A percentile compares a stretch with the other conserved stretches of the same genome.
Conservation (phyloP, 2,329 filamentous ascomycete genomes). For the Xylariaceae sp. region DNA sequence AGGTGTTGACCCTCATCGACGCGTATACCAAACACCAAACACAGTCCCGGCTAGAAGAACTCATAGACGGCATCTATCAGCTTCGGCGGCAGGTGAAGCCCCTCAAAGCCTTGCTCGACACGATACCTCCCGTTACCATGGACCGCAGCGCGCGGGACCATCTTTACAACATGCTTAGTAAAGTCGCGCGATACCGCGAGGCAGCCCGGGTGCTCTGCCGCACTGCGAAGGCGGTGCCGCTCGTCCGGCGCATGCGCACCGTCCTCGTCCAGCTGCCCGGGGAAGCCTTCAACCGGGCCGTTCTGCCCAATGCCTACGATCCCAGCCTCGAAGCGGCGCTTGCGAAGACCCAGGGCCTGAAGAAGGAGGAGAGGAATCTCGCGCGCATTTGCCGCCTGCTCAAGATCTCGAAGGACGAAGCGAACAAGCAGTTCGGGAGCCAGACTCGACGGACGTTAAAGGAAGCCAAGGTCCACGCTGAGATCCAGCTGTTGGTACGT, state of each 20-base stretch:
- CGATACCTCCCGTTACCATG: conserved; percentile 29
- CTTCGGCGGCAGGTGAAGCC: conserved; percentile 27
- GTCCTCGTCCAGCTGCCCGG: conserved; percentile 34
- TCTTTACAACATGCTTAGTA: conserved; percentile 39
- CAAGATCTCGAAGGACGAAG: conserved; percentile 1
- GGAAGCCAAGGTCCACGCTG: conserved; percentile 49
- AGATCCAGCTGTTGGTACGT: conserved; percentile 54
- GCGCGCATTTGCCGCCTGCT: conserved; percentile 3
- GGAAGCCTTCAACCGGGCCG: conserved; percentile 28
- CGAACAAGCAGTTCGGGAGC: conserved; percentile 9
- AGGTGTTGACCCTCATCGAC: conserved; percentile 29
- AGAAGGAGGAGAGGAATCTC: neutral
- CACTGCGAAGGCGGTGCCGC: conserved; percentile 34
- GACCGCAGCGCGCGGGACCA: conserved; percentile 13
- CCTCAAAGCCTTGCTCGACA: conserved; percentile 14
- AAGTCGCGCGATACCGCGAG: conserved; percentile 43
- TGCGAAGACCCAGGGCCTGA: conserved; percentile 16
- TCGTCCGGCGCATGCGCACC: conserved; percentile 36
- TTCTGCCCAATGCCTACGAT: neutral
- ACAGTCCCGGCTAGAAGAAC: conserved; percentile 22
- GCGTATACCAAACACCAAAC: conserved; percentile 33
- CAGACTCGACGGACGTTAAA: conserved; percentile 19
- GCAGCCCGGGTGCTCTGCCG: conserved; percentile 39
- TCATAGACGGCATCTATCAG: conserved; percentile 36
- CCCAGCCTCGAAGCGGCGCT: conserved; percentile 6